Conservation (phyloP, 2,329 filamentous ascomycete species). For the Alternaria sp. region DNA sequence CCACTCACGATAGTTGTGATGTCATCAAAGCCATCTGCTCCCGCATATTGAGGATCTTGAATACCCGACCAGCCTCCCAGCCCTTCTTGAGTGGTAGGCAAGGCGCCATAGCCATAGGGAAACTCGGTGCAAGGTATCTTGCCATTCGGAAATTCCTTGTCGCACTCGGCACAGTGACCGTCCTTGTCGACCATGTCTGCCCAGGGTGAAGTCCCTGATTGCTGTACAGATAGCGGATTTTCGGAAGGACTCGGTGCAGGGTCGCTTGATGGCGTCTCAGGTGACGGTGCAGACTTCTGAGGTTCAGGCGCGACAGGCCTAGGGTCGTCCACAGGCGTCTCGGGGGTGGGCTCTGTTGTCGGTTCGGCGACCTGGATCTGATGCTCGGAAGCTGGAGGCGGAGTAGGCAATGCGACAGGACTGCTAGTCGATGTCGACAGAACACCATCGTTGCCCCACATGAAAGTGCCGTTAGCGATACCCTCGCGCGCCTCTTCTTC, state of each 20-base stretch:
- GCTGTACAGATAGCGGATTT: constrained; percentile 32
- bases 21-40: constrained; percentile 55
- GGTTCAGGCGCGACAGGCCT: neutral
- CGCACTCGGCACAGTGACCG: constrained; percentile 60
- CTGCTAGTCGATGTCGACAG: constrained; percentile 42
- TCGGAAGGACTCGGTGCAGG: constrained; percentile 27
- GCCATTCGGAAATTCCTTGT: constrained; percentile 77
- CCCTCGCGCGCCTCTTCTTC: constrained; percentile 73
- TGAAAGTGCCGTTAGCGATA: constrained; percentile 70
- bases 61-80: constrained; percentile 82
- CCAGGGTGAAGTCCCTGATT: constrained; percentile 31
- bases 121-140: constrained; percentile 75
- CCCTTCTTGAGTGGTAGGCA: constrained; percentile 72
- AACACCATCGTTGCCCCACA: constrained; percentile 70
- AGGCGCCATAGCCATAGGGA: constrained; percentile 81
- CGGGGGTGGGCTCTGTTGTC: constrained; percentile 10
- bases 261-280: constrained; percentile 16
- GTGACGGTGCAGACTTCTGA: constrained; percentile 1
- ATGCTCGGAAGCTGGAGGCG: constrained; percentile 23
- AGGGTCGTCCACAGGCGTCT: neutral
- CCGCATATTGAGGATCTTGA: constrained; percentile 61
- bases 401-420: constrained; percentile 29
- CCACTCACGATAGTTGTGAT: constrained; percentile 74
- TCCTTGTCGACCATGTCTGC: constrained; percentile 32
- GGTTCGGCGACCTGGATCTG: constrained; percentile 13